A percentile compares a stretch with the other conserved stretches of the same genome.
phyloP scores from a whole-genome alignment of 1,284 basidiomycete species.

The Puccinia triticina region DNA sequence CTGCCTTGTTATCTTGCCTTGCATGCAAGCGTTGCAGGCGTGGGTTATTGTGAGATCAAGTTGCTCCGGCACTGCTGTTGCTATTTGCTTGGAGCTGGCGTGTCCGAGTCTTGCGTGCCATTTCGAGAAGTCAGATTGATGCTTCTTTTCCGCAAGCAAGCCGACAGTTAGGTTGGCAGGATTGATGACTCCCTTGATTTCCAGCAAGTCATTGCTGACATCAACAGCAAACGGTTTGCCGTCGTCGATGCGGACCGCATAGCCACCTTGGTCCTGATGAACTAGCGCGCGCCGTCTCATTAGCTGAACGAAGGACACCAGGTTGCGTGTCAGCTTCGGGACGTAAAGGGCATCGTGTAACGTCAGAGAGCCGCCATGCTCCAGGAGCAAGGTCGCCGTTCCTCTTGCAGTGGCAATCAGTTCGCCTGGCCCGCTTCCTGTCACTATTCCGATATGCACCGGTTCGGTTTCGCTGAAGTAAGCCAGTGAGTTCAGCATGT shows the following conservation, averaged over 20 bases:
- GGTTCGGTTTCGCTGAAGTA: not conserved
- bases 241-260: not conserved
- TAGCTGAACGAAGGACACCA: not conserved
- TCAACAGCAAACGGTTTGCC: not conserved
- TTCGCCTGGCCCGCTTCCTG: not conserved
- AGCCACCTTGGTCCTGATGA: no score
- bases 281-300: not conserved
- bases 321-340: not conserved
- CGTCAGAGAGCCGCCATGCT: not conserved
- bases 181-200: not conserved
- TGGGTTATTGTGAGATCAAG: not conserved
- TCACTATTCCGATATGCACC: not conserved
- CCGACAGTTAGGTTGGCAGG: no score
- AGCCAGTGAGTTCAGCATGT: no score
- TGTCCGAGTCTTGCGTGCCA: not conserved
- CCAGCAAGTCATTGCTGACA: not conserved
- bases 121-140: not conserved
- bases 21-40: not conserved
- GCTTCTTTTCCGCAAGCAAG: no score
- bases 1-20: not conserved
- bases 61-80: not conserved
- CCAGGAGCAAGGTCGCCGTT: not conserved
- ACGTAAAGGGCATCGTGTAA: conserved; percentile 11
- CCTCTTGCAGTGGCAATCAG: not conserved
- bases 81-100: not conserved